Base-by-base conservation (phyloP, 768 basidiomycete species). In the Hygrocybe punicea region DNA sequence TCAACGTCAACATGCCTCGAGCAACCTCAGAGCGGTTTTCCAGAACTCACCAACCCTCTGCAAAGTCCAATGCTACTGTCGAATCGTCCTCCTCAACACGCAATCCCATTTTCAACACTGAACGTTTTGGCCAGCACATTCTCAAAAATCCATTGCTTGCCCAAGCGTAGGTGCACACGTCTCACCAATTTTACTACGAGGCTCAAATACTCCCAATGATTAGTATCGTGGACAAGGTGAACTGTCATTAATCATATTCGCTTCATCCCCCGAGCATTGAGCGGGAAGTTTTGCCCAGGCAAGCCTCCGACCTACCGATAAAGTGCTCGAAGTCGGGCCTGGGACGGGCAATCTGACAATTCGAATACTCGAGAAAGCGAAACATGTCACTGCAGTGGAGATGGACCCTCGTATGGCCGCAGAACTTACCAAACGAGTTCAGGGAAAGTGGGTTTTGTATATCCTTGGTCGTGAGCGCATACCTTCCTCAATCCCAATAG, bases 321-420 rank as follows among this genome's bases (percentile, higher is more conserved):
- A 91, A 65, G 94, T 98, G 34, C 84, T 99, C 50, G 96, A 98
- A 75, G 93, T 98, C 48, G 96, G 95, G 66, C 95, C 96, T 11
- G 96, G 96, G 73, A 98, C 96, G 7, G 96, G 97, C 62, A 98
- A 99, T 70, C 72, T 98, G 66, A 98, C 97, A 0, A 87, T 97
- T 17, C 81, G 89, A 65, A 99, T 98, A 57, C 75, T 99, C 23
- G 92, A 96, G 66, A 89, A 93, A 71, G 90, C 91, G 54, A 93
- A 94, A 69, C 88, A 89, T 74, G 89, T 92, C 24, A 92, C 91
- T 0, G 96, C 95, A 1, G 85, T 98, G 21, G 97, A 99, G 74
- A 92, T 93, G 89, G 97, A 98, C 69, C 97, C 97, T 62, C 85
- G 97, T 14, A 98, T 98, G 96, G 96, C 97, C 13, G 94, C 95